Conservation (phyloP, 2,329 filamentous ascomycete genomes). For the Fusarium circinatum region DNA sequence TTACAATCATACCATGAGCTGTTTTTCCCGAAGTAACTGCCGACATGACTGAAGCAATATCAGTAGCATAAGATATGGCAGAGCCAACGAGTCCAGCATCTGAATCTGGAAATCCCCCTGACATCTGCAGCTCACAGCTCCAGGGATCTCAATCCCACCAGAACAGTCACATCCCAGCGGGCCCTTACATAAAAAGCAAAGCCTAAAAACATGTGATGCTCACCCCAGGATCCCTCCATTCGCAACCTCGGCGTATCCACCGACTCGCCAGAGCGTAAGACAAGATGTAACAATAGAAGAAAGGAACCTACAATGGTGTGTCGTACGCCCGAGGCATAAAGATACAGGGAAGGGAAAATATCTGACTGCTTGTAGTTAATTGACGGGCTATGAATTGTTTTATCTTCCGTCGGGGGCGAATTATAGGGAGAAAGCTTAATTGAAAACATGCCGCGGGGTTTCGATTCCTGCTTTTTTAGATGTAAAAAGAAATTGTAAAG, state of each 20-base stretch:
- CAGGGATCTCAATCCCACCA: background rate
- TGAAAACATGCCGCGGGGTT: background rate
- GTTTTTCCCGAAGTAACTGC: background rate
- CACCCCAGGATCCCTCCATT: background rate
- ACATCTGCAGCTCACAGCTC: background rate
- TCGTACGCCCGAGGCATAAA: background rate
- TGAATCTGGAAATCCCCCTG: background rate
- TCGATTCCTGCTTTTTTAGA: background rate
- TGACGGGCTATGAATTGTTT: background rate
- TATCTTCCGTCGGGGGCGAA: background rate
- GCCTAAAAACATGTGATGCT: slow-evolving; percentile 2
- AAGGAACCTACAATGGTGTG: background rate
- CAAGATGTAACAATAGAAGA: background rate
- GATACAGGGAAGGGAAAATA: background rate
- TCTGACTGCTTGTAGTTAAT: background rate
- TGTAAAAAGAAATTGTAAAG: background rate
- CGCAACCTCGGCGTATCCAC: background rate
- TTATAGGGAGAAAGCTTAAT: background rate
- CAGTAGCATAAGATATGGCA: background rate
- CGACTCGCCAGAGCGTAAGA: background rate
- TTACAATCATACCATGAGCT: background rate
- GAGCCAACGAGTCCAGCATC: background rate
- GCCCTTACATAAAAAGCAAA: background rate
- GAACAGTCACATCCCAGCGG: slow-evolving; percentile 1
- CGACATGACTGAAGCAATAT: background rate